Evolutionary conservation across 495 filamentous ascomycete species (phyloP).

Genomic region (Tuber aestivum): DNA sequence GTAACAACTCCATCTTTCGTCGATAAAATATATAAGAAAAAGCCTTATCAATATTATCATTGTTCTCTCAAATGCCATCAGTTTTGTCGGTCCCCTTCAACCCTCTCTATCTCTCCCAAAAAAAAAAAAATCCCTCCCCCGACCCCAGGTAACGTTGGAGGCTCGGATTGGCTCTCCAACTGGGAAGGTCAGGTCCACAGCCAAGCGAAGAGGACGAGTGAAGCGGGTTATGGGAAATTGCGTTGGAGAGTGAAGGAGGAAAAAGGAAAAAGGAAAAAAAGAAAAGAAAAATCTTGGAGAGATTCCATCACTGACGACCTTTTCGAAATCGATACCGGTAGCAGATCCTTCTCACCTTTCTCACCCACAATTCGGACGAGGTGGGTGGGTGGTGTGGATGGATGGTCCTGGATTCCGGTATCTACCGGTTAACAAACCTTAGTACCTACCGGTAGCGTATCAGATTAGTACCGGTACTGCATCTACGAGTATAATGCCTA

Average conservation of each 20-base stretch:
- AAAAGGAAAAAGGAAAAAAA: background rate
- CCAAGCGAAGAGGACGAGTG: background rate
- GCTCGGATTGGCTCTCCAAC: background rate
- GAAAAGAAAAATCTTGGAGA: no score
- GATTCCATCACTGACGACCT: background rate
- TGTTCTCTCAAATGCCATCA: background rate
- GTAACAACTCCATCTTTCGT: background rate
- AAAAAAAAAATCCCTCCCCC: background rate
- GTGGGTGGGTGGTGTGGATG: no score
- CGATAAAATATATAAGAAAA: background rate
- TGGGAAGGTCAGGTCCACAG: background rate
- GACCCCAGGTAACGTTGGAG: no score
- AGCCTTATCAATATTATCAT: background rate
- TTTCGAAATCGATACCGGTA: background rate
- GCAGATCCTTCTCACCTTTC: background rate
- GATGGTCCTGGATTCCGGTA: constrained; percentile 1
- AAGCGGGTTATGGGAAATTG: background rate
- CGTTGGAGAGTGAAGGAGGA: no score
- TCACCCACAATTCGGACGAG: background rate
- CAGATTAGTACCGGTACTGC: no score
- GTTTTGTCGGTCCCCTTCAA: no score
- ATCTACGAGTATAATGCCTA: no score
- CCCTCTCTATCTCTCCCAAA: no score
- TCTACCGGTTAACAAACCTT: background rate
- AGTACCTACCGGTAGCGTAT: background rate